These are phyloP conservation scores for Termitomyces sp. DNA, from an alignment of 768 basidiomycete genomes.

Conservation along the genomic window DNA sequence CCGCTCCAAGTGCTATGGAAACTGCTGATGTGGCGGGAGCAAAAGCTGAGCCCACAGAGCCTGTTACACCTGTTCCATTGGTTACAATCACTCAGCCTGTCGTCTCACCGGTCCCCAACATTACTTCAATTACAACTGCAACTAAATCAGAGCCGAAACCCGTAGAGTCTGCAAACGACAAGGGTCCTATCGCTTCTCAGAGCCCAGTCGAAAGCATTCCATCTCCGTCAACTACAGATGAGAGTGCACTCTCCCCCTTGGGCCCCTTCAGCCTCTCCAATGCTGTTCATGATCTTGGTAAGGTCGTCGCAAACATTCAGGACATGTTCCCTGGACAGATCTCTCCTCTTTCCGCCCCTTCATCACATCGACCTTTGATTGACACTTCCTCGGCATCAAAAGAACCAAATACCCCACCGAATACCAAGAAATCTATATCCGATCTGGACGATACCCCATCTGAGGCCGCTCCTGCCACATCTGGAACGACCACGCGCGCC, in stretches of 20 bases:
- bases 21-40: not conserved
- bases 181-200: not conserved
- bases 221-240: not conserved
- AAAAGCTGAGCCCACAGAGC: not conserved
- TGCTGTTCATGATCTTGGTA: constrained; percentile 16
- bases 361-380: constrained; percentile 7
- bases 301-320: constrained; percentile 19
- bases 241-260: constrained; percentile 10
- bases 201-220: not conserved
- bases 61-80: not conserved
- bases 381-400: not conserved
- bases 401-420: not conserved
- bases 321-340: constrained; percentile 19
- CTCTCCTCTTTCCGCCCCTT: constrained; percentile 14
- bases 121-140: not conserved
- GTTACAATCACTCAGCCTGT: not conserved
- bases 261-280: constrained; percentile 18
- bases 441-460: not conserved
- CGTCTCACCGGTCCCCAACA: not conserved
- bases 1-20: not conserved
- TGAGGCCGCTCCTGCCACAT: not conserved
- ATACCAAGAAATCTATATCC: constrained; percentile 8
- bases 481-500: not conserved
- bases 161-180: not conserved
- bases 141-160: too few species aligned